These are phyloP conservation scores for Tarenaya hassleriana DNA, from an alignment of 345 rosid species.

Conservation along the genomic window DNA sequence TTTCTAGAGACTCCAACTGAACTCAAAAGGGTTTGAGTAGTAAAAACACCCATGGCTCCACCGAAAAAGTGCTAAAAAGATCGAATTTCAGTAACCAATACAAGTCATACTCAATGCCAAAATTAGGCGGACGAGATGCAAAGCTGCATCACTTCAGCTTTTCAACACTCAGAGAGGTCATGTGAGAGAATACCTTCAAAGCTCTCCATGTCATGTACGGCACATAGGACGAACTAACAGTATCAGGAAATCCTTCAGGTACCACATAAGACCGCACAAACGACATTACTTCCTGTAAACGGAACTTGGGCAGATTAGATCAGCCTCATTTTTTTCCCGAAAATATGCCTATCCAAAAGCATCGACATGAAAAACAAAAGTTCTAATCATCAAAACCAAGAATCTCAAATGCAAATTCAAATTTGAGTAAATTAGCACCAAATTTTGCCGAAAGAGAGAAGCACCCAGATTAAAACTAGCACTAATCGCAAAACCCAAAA, in stretches of 20 bases:
- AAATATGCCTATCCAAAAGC: too few species aligned
- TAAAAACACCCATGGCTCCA: conserved; percentile 98
- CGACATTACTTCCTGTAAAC: conserved; percentile 69
- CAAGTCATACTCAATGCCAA: neutral
- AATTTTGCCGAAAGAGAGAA: too few species aligned
- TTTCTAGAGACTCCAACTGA: conserved; percentile 85
- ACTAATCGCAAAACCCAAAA: too few species aligned
- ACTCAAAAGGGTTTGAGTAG: conserved; percentile 82
- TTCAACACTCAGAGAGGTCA: too few species aligned
- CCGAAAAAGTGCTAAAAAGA: conserved; percentile 85
- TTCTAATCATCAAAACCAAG: too few species aligned
- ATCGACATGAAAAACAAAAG: too few species aligned
- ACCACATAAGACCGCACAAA: conserved; percentile 89
- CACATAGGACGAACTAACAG: conserved; percentile 81
- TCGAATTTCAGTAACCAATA: conserved; percentile 1
- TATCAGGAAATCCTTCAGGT: conserved; percentile 91
- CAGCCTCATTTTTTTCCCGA: too few species aligned
- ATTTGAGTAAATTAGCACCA: too few species aligned
- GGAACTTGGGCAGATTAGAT: neutral
- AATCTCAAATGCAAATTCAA: too few species aligned
- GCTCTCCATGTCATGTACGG: conserved; percentile 99
- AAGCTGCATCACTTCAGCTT: too few species aligned
- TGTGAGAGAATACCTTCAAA: conserved; percentile 53
- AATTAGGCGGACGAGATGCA: too few species aligned
- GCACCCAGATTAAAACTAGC: too few species aligned